phyloP scores from a whole-genome alignment of 169 alveolate species.

The Besnoitia besnoiti region DNA sequence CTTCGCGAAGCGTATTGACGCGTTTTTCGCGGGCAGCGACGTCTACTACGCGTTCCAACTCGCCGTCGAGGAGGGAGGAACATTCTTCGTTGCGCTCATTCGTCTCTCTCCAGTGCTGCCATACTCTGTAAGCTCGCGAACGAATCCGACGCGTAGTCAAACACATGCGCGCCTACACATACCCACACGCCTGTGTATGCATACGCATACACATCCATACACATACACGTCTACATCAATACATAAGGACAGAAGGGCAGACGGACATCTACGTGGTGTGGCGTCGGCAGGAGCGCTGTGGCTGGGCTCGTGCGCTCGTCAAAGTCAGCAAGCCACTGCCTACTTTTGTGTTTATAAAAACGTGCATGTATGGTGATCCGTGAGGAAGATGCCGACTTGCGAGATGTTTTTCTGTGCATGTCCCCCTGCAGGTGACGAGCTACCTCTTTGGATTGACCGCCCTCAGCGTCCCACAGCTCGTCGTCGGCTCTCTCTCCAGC shows the following conservation, averaged over 20 bases:
- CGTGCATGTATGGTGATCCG: too few species aligned
- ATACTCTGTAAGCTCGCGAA: slow-evolving; percentile 25
- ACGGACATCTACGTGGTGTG: too few species aligned
- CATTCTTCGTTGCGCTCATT: slow-evolving; percentile 54
- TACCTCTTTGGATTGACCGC: slow-evolving; percentile 59
- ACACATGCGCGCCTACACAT: not conserved
- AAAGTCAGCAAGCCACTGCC: too few species aligned
- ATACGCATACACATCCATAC: not conserved
- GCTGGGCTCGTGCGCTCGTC: too few species aligned
- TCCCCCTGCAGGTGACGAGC: slow-evolving; percentile 55
- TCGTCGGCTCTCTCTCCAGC: slow-evolving; percentile 53
- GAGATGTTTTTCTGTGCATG: not conserved
- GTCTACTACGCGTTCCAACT: slow-evolving; percentile 37
- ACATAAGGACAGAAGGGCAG: not conserved
- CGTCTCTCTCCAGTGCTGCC: slow-evolving; percentile 61
- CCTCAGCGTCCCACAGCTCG: slow-evolving; percentile 32
- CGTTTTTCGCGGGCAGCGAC: not conserved
- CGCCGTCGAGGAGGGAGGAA: slow-evolving; percentile 63
- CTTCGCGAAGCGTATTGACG: not conserved
- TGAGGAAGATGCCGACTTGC: too few species aligned
- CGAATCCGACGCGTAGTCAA: not conserved
- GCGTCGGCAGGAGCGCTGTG: too few species aligned
- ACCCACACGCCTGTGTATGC: not conserved
- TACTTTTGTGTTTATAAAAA: too few species aligned
- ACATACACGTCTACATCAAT: not conserved